Evolutionary conservation across 2,329 filamentous ascomycete genomes (phyloP).

Genomic region (Fusarium proliferatum): DNA sequence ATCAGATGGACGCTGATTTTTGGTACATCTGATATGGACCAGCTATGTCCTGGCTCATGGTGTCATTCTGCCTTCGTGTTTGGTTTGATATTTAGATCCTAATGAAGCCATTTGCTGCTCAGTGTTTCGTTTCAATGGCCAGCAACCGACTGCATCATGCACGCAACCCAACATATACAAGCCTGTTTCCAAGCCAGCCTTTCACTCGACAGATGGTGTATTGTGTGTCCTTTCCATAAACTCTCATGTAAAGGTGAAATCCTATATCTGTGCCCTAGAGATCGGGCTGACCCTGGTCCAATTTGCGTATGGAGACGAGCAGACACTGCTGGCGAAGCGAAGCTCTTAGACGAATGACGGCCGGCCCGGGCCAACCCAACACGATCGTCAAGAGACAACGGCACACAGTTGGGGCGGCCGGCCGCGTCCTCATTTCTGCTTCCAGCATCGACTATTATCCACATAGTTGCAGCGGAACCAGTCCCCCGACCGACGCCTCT

Average conservation of each 20-base stretch:
- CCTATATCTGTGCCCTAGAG: neutral
- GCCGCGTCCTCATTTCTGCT: slow-evolving; percentile 2
- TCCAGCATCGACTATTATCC: slow-evolving; percentile 5
- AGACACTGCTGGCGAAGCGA: slow-evolving; percentile 1
- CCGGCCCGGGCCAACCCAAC: neutral
- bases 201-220: neutral
- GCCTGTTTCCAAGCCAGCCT: neutral
- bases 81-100: slow-evolving; percentile 7
- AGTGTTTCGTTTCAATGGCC: slow-evolving; percentile 11
- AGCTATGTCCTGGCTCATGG: neutral
- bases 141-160: slow-evolving; percentile 8
- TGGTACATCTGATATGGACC: neutral
- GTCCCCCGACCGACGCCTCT: slow-evolving; percentile 35
- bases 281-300: slow-evolving; percentile 9
- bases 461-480: slow-evolving; percentile 25
- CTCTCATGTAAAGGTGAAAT: neutral
- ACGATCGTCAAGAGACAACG: neutral
- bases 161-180: slow-evolving; percentile 9
- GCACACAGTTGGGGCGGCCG: slow-evolving; percentile 5
- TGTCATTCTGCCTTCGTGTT: slow-evolving; percentile 17
- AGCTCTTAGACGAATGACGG: slow-evolving; percentile 12
- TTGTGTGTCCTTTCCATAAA: neutral
- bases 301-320: neutral
- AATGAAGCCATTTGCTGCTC: slow-evolving; percentile 25
- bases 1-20: neutral